phyloP scores from a whole-genome alignment of 805 yeast species.

The Saturnispora galanensis region DNA sequence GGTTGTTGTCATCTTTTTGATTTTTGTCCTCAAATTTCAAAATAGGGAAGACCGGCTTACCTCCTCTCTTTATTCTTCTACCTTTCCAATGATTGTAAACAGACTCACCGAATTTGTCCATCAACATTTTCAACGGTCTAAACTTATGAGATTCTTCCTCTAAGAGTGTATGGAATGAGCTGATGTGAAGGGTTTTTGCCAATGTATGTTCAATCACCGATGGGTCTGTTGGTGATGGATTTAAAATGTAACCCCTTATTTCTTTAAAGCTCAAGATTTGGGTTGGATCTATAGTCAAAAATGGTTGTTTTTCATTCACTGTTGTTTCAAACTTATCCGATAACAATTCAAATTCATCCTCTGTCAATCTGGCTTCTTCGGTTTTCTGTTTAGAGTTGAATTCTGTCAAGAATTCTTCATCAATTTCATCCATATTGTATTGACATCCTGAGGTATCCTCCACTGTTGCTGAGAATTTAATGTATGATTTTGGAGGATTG shows the following conservation, averaged over 20 bases:
- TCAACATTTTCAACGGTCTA: slow-evolving; percentile 38
- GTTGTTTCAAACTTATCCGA: slow-evolving; percentile 65
- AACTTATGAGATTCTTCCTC: slow-evolving; percentile 37
- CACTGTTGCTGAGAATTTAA: slow-evolving; percentile 88
- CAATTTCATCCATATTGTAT: slow-evolving; percentile 85
- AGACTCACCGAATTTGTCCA: slow-evolving; percentile 51
- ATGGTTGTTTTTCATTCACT: slow-evolving; percentile 79
- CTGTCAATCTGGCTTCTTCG: slow-evolving; percentile 38
- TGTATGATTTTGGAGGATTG: slow-evolving; percentile 65
- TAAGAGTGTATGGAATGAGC: slow-evolving; percentile 50
- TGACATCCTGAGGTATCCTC: slow-evolving; percentile 85
- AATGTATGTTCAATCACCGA: slow-evolving; percentile 48
- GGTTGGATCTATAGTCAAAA: slow-evolving; percentile 63
- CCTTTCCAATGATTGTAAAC: slow-evolving; percentile 76
- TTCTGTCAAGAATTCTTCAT: slow-evolving; percentile 53
- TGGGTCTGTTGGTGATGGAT: slow-evolving; percentile 38
- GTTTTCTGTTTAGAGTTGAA: slow-evolving; percentile 29
- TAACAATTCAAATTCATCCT: slow-evolving; percentile 77
- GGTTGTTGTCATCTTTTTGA: slow-evolving; percentile 80
- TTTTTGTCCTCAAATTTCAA: slow-evolving; percentile 79
- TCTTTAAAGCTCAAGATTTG: slow-evolving; percentile 66
- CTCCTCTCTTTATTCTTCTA: slow-evolving; percentile 61
- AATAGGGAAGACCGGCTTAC: slow-evolving; percentile 62
- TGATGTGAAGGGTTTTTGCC: slow-evolving; percentile 44
- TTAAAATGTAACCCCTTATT: slow-evolving; percentile 41